phyloP scores from a whole-genome alignment of 2,329 filamentous ascomycete species.

The Aspergillus transmontanensis region DNA sequence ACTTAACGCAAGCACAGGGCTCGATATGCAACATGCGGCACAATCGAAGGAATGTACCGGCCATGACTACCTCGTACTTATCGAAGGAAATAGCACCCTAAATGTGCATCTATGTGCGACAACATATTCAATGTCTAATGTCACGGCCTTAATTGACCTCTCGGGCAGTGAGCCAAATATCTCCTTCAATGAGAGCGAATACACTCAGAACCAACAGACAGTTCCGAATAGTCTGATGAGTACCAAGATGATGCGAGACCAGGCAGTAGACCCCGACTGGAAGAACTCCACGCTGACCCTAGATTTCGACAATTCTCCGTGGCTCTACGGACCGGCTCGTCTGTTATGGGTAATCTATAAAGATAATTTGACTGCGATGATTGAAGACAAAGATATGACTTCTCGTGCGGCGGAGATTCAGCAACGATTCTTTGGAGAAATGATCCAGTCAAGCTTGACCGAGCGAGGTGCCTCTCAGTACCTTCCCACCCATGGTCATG shows the following conservation, averaged over 20 bases:
- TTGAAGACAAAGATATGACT: not conserved
- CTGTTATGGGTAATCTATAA: not conserved
- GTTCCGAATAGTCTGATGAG: not conserved
- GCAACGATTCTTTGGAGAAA: conserved; percentile 5
- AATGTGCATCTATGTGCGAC: conserved; percentile 1
- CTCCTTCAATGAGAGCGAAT: conserved; percentile 2
- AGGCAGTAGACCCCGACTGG: not conserved
- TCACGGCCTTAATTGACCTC: conserved; percentile 1
- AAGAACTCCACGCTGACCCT: not conserved
- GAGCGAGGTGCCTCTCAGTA: not conserved
- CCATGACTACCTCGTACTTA: not conserved
- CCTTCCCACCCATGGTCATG: not conserved
- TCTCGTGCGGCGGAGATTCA: not conserved
- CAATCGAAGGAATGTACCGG: not conserved
- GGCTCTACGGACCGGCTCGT: not conserved
- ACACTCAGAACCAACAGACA: not conserved
- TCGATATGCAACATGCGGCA: not conserved
- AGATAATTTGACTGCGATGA: not conserved
- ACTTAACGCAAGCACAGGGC: not conserved
- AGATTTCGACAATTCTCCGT: not conserved
- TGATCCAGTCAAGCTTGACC: not conserved
- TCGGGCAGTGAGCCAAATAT: conserved; percentile 1
- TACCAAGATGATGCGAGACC: not conserved
- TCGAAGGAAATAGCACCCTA: not conserved
- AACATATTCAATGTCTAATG: conserved; percentile 2